Conservation (phyloP, 352 stramenopile genomes). For the Phytopythium montanum region DNA sequence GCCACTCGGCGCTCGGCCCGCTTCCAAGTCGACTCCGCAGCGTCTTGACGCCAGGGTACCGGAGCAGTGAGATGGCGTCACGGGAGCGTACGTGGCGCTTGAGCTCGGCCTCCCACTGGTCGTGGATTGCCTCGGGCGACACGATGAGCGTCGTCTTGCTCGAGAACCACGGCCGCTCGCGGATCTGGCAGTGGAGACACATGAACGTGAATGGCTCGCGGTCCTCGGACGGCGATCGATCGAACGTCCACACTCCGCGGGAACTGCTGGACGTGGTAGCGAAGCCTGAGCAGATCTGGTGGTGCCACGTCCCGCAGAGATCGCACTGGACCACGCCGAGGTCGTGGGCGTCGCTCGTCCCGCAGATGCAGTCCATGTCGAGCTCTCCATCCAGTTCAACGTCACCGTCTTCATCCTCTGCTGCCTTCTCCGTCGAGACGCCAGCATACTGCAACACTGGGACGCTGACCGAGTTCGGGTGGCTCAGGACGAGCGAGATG, state of each 20-base stretch:
- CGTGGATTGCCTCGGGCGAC: conserved; percentile 86
- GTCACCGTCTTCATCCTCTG: neutral
- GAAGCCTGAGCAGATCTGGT: conserved; percentile 58
- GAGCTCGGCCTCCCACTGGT: conserved; percentile 90
- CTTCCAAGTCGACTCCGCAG: conserved; percentile 29
- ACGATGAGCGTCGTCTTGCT: conserved; percentile 92
- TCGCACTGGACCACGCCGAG: conserved; percentile 47
- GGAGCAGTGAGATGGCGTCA: conserved; percentile 43
- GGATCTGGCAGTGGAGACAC: conserved; percentile 60
- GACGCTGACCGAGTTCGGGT: conserved; percentile 16
- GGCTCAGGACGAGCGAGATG: conserved; percentile 47
- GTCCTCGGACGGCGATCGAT: neutral
- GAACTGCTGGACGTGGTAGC: conserved; percentile 6
- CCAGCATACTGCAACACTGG: conserved; percentile 42
- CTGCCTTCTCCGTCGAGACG: neutral
- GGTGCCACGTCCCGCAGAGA: conserved; percentile 55
- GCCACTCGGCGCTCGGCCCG: conserved; percentile 44
- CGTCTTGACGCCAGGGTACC: conserved; percentile 51
- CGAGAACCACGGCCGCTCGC: conserved; percentile 28
- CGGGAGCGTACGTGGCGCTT: conserved; percentile 58
- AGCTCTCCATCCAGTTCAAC: neutral
- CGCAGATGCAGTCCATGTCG: conserved; percentile 52
- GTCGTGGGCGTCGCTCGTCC: conserved; percentile 26
- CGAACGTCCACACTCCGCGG: conserved; percentile 19
- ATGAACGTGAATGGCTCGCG: conserved; percentile 29